phyloP scores from a whole-genome alignment of 441 rosid species.

The Erodium trifolium region DNA sequence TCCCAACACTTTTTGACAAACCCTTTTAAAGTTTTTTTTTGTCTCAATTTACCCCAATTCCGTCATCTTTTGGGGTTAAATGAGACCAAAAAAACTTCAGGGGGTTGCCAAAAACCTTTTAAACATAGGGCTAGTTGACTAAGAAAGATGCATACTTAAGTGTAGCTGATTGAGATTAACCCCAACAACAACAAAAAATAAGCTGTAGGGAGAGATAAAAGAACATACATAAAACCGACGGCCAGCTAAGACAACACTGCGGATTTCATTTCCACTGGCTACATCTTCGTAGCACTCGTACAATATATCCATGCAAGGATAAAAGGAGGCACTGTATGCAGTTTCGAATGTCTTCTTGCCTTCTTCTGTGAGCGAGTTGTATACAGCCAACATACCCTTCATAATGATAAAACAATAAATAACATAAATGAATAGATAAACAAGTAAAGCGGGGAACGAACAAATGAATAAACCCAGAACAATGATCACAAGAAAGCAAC shows the following conservation, averaged over 20 bases:
- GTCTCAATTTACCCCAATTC: too few relatives aligned
- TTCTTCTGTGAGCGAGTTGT: slow-evolving; percentile 71
- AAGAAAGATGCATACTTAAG: too few relatives aligned
- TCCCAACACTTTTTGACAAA: too few relatives aligned
- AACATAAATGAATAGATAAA: too few relatives aligned
- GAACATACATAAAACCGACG: slow-evolving; percentile 72
- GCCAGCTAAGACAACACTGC: slow-evolving; percentile 90
- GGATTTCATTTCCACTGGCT: slow-evolving; percentile 79
- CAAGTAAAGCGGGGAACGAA: not conserved
- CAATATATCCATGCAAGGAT: slow-evolving; percentile 89
- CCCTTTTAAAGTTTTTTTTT: too few relatives aligned
- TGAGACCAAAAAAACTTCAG: too few relatives aligned
- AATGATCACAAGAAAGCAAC: slow-evolving; percentile 19
- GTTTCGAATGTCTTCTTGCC: slow-evolving; percentile 68
- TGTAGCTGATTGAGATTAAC: too few relatives aligned
- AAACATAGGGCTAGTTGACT: too few relatives aligned
- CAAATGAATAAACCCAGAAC: not conserved
- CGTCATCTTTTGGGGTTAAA: too few relatives aligned
- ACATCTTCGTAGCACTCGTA: slow-evolving; percentile 95
- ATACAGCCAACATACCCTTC: slow-evolving; percentile 89
- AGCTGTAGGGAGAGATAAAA: not conserved
- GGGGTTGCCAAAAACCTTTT: too few relatives aligned
- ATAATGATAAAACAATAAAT: not conserved
- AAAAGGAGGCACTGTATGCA: slow-evolving; percentile 83
- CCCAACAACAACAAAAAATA: too few relatives aligned